Evolutionary conservation across 2,329 filamentous ascomycete species (phyloP), one percentile per base, ranked within the genome.

Genomic region (Leptographium radiaticola): DNA sequence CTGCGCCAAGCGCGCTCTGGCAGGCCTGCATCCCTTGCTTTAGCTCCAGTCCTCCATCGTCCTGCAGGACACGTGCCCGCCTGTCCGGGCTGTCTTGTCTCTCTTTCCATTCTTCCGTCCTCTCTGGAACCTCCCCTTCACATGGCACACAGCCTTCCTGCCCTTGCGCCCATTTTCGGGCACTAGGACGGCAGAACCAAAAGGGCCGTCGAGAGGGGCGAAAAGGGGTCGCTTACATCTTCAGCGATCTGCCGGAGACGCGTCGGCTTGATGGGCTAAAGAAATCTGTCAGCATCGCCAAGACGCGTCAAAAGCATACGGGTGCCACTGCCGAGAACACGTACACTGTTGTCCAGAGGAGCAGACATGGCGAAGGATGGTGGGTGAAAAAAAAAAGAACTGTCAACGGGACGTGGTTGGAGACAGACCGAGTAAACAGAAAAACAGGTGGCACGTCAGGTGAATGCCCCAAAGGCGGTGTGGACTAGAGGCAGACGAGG

Each of bases 221-320:
- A 13, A 9, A 13, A 13, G 51, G 55, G 55, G 54, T 43, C 43
- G 16, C 80, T 64, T 77, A 91, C 87, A 75, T 91, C 86, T 66
- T 80, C 83, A 62, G 87, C 84, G 67, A 95, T 91, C 73, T 93
- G 87, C 73, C 85, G 86, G 61, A 95, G 80, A 60, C 89, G 78
- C 64, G 81, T 83, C 62, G 83, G 77, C 56, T 86, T 77, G 63
- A 95, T 78, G 57, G 89, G 89, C 86, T 91, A 55, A 15, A 13
- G 31, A 13, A n/a, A 12, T 9, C 15, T 31, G 44, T 30, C n/a
- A 55, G 44, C 25, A 50, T 49, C 12, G 18, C 6, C 34, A 10
- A 30, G n/a, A 15, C 16, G 25, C 30, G 12, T 6, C 38, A 33
- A 10, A 51, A 36, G 6, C 16, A 18, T 5, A 30, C 34, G 13